Percentiles rank a stretch among this genome's conserved stretches.
Evolutionary conservation across 2,329 filamentous ascomycete species (phyloP).

Genomic region (Pyrenochaeta sp.): DNA sequence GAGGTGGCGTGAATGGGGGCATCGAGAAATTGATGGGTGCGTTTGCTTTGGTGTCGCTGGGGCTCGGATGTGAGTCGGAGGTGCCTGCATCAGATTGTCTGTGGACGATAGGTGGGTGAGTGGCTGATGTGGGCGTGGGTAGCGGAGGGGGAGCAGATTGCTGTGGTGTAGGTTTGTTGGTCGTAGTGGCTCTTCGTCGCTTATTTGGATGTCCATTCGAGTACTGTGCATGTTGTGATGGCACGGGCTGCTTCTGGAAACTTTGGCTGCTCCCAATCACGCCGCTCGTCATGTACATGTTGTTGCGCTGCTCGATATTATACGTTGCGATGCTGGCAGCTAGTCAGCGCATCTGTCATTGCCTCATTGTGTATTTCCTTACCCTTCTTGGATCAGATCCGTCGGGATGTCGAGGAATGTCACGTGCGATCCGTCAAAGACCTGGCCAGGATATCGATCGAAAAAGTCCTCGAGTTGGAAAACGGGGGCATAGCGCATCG

Average conservation of each 20-base stretch:
- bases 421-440: constrained; percentile 78
- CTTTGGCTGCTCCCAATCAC: constrained; percentile 32
- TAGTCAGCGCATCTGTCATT: constrained; percentile 14
- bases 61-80: constrained; percentile 32
- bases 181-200: constrained; percentile 44
- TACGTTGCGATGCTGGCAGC: constrained; percentile 39
- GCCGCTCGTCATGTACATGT: constrained; percentile 44
- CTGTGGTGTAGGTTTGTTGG: constrained; percentile 26
- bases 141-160: constrained; percentile 32
- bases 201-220: constrained; percentile 42
- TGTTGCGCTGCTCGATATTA: constrained; percentile 47
- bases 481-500: constrained; percentile 76
- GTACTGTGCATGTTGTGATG: constrained; percentile 35
- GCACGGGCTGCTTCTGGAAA: constrained; percentile 35
- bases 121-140: constrained; percentile 42
- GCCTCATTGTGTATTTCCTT: constrained; percentile 24
- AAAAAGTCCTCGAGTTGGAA: constrained; percentile 91
- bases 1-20: constrained; percentile 39
- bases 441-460: constrained; percentile 76
- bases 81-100: constrained; percentile 32
- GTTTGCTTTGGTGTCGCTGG: constrained; percentile 25
- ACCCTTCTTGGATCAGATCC: constrained; percentile 67
- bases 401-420: constrained; percentile 71
- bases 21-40: constrained; percentile 28
- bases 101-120: constrained; percentile 27